Evolutionary conservation across 2,329 filamentous ascomycete species (phyloP).

Genomic region (Pseudonectria buxi): DNA sequence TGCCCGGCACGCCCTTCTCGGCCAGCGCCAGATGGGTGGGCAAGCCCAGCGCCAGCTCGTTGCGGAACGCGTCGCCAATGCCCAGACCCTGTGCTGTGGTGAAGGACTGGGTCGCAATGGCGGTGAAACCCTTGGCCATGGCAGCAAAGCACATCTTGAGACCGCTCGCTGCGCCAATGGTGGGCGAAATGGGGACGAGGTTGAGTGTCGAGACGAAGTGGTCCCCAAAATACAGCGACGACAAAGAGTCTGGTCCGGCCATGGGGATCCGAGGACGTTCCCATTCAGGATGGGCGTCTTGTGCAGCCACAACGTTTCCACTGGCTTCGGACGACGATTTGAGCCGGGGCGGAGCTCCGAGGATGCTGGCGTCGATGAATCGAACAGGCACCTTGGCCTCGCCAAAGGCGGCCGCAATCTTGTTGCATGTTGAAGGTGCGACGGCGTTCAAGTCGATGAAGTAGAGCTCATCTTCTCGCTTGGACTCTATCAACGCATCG

Average conservation of each 20-base stretch:
- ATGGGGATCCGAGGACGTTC: constrained; percentile 36
- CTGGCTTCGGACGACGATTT: constrained; percentile 16
- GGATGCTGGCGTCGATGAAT: constrained; percentile 53
- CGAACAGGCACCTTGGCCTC: constrained; percentile 32
- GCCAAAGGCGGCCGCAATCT: constrained; percentile 38
- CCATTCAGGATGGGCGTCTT: constrained; percentile 26
- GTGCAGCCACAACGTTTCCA: constrained; percentile 9
- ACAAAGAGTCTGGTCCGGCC: constrained; percentile 41
- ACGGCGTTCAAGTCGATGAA: constrained; percentile 64
- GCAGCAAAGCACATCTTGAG: constrained; percentile 62
- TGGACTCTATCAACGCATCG: constrained; percentile 36
- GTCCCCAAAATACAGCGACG: constrained; percentile 33
- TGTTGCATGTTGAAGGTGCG: constrained; percentile 45
- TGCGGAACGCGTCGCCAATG: constrained; percentile 52
- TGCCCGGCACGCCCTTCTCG: constrained; percentile 46
- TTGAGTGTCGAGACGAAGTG: constrained; percentile 39
- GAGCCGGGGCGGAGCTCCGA: constrained; percentile 44
- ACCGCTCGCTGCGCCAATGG: constrained; percentile 50
- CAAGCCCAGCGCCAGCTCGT: constrained; percentile 44
- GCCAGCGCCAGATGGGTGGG: constrained; percentile 41
- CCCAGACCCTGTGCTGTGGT: constrained; percentile 60
- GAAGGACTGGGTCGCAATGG: constrained; percentile 63
- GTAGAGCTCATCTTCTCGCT: constrained; percentile 40
- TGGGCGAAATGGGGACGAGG: constrained; percentile 39
- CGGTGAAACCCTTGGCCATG: constrained; percentile 58